phyloP scores from a whole-genome alignment of 140 eudicot species.

The Oenanthe javanica region DNA sequence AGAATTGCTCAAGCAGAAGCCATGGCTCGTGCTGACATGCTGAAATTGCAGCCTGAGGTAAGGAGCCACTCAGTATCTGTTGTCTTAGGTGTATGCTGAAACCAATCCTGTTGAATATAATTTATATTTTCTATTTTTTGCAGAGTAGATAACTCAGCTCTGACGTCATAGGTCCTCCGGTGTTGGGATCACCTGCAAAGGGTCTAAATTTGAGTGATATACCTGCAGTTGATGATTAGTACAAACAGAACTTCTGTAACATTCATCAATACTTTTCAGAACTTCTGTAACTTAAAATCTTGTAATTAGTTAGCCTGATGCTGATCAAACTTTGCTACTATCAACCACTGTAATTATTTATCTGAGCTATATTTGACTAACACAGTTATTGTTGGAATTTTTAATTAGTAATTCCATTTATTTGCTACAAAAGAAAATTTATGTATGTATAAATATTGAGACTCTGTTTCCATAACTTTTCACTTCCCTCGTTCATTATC shows the following conservation, averaged over 20 bases:
- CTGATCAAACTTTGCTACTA: neutral
- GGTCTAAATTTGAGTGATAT: conserved; percentile 71
- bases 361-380: neutral
- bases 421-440: no score
- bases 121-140: conserved; percentile 15
- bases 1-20: conserved; percentile 99
- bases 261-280: neutral
- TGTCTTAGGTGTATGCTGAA: neutral
- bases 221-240: conserved; percentile 35
- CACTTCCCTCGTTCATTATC: no score
- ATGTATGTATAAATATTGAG: no score
- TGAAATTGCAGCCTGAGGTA: conserved; percentile 90
- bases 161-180: conserved; percentile 64
- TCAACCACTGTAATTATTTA: neutral
- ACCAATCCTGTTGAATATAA: neutral
- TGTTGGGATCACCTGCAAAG: conserved; percentile 65
- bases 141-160: conserved; percentile 79
- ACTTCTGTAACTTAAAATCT: neutral
- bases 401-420: no score
- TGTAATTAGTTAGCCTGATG: neutral
- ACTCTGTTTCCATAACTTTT: no score
- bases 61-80: no score
- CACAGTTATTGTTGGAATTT: neutral
- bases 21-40: conserved; percentile 99
- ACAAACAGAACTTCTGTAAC: neutral